Conservation (phyloP, 306 rosid genomes). For the Citrullus colocynthis region DNA sequence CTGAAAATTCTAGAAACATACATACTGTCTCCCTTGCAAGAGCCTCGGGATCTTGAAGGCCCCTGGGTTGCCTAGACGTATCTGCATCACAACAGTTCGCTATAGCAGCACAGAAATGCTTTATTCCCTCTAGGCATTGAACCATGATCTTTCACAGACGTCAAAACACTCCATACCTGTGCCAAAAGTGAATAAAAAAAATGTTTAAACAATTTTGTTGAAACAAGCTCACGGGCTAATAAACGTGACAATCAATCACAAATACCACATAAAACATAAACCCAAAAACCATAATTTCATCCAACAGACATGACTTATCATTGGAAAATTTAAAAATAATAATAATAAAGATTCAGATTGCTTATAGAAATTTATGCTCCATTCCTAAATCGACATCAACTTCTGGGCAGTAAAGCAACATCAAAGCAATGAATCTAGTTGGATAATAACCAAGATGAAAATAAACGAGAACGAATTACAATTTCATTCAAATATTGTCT, state of each 20-base stretch:
- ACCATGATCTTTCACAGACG: conserved; percentile 56
- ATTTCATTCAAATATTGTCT: background rate
- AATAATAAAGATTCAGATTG: background rate
- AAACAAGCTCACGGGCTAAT: background rate
- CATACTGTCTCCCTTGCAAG: conserved; percentile 88
- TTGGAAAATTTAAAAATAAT: background rate
- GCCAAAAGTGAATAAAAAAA: background rate
- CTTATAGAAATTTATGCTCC: background rate
- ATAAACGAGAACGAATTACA: background rate
- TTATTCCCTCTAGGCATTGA: conserved; percentile 70
- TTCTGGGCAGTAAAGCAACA: background rate
- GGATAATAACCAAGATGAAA: background rate
- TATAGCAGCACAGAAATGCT: conserved; percentile 51
- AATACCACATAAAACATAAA: background rate
- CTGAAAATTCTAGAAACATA: conserved; percentile 28
- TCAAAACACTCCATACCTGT: conserved; percentile 82
- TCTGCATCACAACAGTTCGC: conserved; percentile 45
- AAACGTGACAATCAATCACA: background rate
- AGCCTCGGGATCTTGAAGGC: conserved; percentile 68
- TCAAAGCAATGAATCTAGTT: background rate
- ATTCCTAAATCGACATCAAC: background rate
- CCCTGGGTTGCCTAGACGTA: conserved; percentile 35
- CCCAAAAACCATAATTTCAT: background rate
- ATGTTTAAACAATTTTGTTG: background rate
- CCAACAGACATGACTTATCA: background rate